phyloP scores from a whole-genome alignment of 192 early-diverging fungal genomes.

The Coemansia sp. region DNA sequence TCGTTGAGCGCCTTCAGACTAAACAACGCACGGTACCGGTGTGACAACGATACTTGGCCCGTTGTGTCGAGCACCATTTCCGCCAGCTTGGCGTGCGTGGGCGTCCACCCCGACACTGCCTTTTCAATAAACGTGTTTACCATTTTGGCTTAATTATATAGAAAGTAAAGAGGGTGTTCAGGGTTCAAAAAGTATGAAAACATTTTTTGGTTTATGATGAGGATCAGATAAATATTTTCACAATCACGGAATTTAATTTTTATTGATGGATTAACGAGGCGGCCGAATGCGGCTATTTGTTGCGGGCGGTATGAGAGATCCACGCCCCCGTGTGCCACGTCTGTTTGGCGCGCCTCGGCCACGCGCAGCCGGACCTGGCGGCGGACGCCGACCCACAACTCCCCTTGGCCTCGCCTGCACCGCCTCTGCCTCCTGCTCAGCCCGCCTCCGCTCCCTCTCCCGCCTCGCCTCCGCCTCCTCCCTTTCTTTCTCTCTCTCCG shows the following conservation, averaged over 20 bases:
- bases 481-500: conserved; percentile 13
- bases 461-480: conserved; percentile 35
- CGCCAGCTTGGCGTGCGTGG: conserved; percentile 65
- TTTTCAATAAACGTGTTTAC: conserved; percentile 52
- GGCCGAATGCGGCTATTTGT: conserved; percentile 28
- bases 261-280: background rate
- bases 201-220: background rate
- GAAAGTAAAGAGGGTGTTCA: conserved; percentile 4
- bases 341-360: conserved; percentile 7
- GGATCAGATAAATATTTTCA: conserved; percentile 3
- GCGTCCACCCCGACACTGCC: conserved; percentile 37
- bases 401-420: conserved; percentile 3
- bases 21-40: conserved; percentile 92
- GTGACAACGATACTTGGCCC: conserved; percentile 68
- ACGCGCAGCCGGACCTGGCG: conserved; percentile 13
- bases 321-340: conserved; percentile 8
- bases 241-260: background rate
- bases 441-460: conserved; percentile 32
- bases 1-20: conserved; percentile 82
- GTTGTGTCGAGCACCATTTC: conserved; percentile 61
- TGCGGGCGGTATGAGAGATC: conserved; percentile 21
- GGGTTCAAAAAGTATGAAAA: background rate
- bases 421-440: conserved; percentile 15
- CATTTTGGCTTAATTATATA: conserved; percentile 20
- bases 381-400: conserved; percentile 14